These are phyloP conservation scores for Cyberlindnera galapagoensis DNA, from an alignment of 805 yeast genomes.

Conservation along the genomic window DNA sequence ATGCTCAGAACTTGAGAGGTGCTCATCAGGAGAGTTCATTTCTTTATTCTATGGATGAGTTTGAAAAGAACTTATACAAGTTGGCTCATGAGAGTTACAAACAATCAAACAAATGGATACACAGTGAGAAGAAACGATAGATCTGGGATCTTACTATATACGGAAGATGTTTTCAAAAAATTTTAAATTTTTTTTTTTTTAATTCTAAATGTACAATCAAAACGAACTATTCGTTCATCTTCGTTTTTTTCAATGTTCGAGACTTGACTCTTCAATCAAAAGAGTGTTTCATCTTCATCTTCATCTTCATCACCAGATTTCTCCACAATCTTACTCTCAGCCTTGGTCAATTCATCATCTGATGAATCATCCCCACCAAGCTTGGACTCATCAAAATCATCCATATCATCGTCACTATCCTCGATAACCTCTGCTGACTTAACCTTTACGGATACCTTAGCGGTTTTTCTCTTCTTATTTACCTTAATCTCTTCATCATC, in stretches of 20 bases:
- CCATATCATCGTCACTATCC: constrained; percentile 37
- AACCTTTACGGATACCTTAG: constrained; percentile 20
- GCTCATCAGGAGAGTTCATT: constrained; percentile 47
- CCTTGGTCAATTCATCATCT: constrained; percentile 15
- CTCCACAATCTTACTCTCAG: constrained; percentile 17
- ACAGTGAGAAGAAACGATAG: constrained; percentile 10
- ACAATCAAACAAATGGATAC: constrained; percentile 38
- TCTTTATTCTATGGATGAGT: constrained; percentile 64
- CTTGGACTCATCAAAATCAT: constrained; percentile 16
- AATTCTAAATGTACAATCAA: constrained; percentile 3
- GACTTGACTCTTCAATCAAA: constrained; percentile 2
- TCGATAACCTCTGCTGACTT: constrained; percentile 33
- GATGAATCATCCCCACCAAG: constrained; percentile 18
- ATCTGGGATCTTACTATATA: not conserved
- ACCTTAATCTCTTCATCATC: constrained; percentile 22
- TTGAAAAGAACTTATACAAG: constrained; percentile 57
- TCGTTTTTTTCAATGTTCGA: not conserved
- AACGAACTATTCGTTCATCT: too few relatives aligned
- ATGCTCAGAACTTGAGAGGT: constrained; percentile 36
- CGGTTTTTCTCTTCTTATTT: constrained; percentile 11
- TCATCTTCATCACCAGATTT: constrained; percentile 9
- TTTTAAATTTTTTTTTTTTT: constrained; percentile 1
- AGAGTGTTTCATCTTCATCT: constrained; percentile 12
- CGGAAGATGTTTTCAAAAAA: too few relatives aligned
- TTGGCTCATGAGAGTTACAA: constrained; percentile 44